Conservation (phyloP, 345 rosid species). For the Acer saccharum region DNA sequence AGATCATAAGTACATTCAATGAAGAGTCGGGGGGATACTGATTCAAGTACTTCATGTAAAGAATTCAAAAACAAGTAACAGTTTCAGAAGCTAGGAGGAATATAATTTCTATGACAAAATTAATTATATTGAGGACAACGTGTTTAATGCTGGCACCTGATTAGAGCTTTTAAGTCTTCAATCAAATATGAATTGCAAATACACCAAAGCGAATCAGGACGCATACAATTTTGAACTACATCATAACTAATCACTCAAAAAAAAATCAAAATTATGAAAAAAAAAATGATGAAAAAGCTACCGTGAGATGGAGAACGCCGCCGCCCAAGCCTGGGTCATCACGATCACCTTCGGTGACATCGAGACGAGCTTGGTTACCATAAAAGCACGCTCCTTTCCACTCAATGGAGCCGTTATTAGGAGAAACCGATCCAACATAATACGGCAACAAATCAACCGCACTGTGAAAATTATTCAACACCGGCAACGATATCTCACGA, state of each 20-base stretch:
- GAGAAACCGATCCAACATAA: slow-evolving; percentile 75
- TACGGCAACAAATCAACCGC: slow-evolving; percentile 93
- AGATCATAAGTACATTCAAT: neutral
- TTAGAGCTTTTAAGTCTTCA: neutral
- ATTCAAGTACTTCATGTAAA: neutral
- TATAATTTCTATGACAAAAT: too few species aligned
- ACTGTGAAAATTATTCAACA: slow-evolving; percentile 73
- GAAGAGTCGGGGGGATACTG: neutral
- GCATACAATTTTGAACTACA: too few species aligned
- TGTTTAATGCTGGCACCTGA: neutral
- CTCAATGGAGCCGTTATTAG: slow-evolving; percentile 53
- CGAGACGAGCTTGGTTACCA: slow-evolving; percentile 76
- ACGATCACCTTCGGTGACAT: slow-evolving; percentile 64
- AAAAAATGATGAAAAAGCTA: slow-evolving; percentile 17
- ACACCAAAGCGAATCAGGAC: neutral
- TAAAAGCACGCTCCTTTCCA: slow-evolving; percentile 97
- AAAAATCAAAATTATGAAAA: neutral
- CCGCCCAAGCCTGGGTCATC: slow-evolving; percentile 68
- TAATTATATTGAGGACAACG: too few species aligned
- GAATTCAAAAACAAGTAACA: neutral
- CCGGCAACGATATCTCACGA: slow-evolving; percentile 91
- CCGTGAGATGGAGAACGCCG: slow-evolving; percentile 81
- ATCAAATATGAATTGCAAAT: neutral
- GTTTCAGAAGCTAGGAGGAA: neutral
- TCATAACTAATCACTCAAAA: neutral